Evolutionary conservation across 108 stramenopile genomes (phyloP).

Genomic region (Schizochytrium sp.): DNA sequence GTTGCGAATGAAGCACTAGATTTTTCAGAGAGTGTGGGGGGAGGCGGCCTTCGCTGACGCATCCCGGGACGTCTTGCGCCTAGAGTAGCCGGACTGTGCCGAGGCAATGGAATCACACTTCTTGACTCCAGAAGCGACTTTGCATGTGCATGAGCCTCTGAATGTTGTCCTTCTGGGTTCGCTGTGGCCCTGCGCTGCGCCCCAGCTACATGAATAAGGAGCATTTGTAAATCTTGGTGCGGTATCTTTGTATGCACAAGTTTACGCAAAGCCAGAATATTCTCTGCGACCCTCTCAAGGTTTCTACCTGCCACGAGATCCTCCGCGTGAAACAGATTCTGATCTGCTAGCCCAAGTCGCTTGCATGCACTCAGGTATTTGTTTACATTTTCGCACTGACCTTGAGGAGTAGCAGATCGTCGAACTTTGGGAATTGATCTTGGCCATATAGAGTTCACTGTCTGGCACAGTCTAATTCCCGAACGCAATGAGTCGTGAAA

Average conservation of each 20-base stretch:
- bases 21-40: not conserved
- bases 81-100: not conserved
- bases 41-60: constrained; percentile 10
- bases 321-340: not conserved
- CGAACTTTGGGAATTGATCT: constrained; percentile 30
- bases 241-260: constrained; percentile 29
- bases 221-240: constrained; percentile 44
- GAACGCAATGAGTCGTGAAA: constrained; percentile 57
- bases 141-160: not conserved
- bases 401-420: not conserved
- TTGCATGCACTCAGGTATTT: constrained; percentile 24
- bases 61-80: not conserved
- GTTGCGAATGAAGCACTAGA: not conserved
- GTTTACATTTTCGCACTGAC: not conserved
- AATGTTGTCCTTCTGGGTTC: not conserved
- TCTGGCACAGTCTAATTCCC: constrained; percentile 28
- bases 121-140: not conserved
- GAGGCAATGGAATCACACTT: constrained; percentile 15
- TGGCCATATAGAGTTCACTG: constrained; percentile 51
- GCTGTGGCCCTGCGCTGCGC: not conserved
- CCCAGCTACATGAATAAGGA: constrained; percentile 45
- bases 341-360: not conserved
- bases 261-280: not conserved
- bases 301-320: not conserved
- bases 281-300: constrained; percentile 1